Base-by-base conservation (phyloP, 495 filamentous ascomycete species). In the Choiromyces venosus region DNA sequence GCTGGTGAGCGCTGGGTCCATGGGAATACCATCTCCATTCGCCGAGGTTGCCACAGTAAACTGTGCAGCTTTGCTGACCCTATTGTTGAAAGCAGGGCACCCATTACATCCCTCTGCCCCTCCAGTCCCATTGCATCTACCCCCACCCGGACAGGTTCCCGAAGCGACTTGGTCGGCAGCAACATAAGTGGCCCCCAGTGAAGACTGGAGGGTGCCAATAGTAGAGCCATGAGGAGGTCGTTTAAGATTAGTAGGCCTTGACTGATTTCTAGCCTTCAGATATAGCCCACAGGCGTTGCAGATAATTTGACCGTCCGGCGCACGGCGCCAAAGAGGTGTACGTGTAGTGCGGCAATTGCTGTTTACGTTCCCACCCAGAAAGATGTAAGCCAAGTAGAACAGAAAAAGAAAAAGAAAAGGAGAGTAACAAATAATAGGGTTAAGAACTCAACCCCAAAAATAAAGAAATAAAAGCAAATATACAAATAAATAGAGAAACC, bases 251-350 rank as follows among this genome's bases (percentile, higher is more conserved):
- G 91, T 93, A 4, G 95, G 95, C 56, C 95, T 90, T 73, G 90
- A 87, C 72, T 93, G 90, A 80, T 99, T 98, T 64, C 95, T 88
- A 33, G 93, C 93, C 82, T 98, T 99, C 66, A 91, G 84, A 82
- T 99, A 99, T 9, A 99, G 87, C 35, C 95, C 95, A 80, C 95
- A 99, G 18, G 95, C 95, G 83, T 99, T 99, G 84, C 95, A 99
- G 52, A 99, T 98, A 67, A 92, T 97, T 65, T 92, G 90, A 56
- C 95, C 95, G 68, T 92, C 90, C 0, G 94, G 96, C 2, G 94
- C 96, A 72, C 95, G 88, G 74, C 95, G 89, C 95, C 95, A 99
- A 68, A 99, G 86, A 37, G 95, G 95, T 19, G 95, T 99, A 76
- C 88, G 90, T 46, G 92, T 96, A 8, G 95, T 99, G 65, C 89